These are phyloP conservation scores for Colletotrichum sp. DNA, from an alignment of 2,329 filamentous ascomycete genomes.

Conservation along the genomic window DNA sequence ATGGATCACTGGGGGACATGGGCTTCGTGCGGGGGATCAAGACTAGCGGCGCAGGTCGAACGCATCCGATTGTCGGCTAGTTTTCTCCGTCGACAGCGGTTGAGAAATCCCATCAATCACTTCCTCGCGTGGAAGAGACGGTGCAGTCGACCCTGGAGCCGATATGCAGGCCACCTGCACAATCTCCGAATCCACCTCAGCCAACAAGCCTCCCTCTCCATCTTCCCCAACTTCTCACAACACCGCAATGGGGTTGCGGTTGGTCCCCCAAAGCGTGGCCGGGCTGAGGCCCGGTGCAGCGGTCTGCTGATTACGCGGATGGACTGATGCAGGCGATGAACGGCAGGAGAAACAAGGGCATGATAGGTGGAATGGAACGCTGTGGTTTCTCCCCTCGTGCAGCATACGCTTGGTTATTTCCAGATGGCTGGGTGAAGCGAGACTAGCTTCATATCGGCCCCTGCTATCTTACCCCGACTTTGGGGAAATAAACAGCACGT, in stretches of 20 bases:
- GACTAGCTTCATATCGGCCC: neutral
- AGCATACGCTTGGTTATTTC: conserved; percentile 3
- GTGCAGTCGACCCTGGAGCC: neutral
- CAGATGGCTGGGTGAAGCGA: conserved; percentile 8
- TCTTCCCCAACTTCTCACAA: conserved; percentile 7
- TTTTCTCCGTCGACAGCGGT: conserved; percentile 8
- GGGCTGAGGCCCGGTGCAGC: neutral
- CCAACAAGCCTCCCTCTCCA: neutral
- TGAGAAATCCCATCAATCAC: conserved; percentile 19
- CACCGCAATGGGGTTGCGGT: neutral
- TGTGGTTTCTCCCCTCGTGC: conserved; percentile 13
- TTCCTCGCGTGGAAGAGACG: neutral
- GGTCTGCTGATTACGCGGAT: conserved; percentile 3
- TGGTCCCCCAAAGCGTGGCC: neutral
- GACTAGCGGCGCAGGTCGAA: conserved; percentile 1
- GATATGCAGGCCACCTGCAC: conserved; percentile 10
- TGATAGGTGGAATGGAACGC: conserved; percentile 13
- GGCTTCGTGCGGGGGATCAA: neutral
- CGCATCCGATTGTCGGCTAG: neutral
- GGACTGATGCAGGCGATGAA: neutral
- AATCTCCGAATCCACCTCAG: conserved; percentile 16
- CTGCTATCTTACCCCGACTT: neutral
- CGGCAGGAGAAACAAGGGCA: neutral
- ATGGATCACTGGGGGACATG: conserved; percentile 13
- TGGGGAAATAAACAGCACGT: neutral